A percentile compares a stretch with the other conserved stretches of the same genome.
Evolutionary conservation across 192 early-diverging fungal genomes (phyloP).

Genomic region (Phlyctochytrium planicorne): DNA sequence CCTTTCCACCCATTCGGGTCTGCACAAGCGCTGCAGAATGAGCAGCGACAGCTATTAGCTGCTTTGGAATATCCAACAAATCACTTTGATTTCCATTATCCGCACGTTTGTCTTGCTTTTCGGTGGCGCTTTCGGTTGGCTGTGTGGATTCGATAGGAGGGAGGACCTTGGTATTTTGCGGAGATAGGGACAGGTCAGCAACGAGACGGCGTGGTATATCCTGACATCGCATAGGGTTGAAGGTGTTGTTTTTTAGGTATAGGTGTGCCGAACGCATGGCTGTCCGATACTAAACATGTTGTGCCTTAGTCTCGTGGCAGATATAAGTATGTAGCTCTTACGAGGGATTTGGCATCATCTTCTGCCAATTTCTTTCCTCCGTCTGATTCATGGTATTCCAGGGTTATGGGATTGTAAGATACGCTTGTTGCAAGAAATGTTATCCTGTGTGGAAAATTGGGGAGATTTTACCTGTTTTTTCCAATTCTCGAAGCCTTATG

Average conservation of each 20-base stretch:
- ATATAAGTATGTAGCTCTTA: constrained; percentile 9
- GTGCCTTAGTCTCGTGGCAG: not conserved
- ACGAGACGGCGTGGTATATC: constrained; percentile 34
- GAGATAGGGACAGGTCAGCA: constrained; percentile 3
- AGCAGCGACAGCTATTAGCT: not conserved
- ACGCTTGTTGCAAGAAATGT: constrained; percentile 17
- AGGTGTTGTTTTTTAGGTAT: constrained; percentile 48
- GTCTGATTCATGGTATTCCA: constrained; percentile 27
- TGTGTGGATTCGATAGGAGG: too few species aligned
- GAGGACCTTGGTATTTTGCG: too few species aligned
- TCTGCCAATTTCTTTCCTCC: constrained; percentile 29
- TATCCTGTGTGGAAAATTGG: not conserved
- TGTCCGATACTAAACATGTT: constrained; percentile 22
- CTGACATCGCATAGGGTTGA: constrained; percentile 40
- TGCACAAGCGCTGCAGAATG: not conserved
- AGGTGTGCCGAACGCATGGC: constrained; percentile 32
- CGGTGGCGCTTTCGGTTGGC: too few species aligned
- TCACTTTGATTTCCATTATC: not conserved
- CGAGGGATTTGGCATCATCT: constrained; percentile 38
- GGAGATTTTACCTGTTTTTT: constrained; percentile 25
- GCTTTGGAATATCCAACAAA: not conserved
- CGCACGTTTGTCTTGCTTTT: not conserved
- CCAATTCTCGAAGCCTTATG: constrained; percentile 25
- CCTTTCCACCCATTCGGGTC: constrained; percentile 1
- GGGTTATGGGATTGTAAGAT: constrained; percentile 46